Percentiles rank a stretch among this genome's conserved stretches.
Evolutionary conservation across 2,329 filamentous ascomycete species (phyloP).

Genomic region (Calycina marina): DNA sequence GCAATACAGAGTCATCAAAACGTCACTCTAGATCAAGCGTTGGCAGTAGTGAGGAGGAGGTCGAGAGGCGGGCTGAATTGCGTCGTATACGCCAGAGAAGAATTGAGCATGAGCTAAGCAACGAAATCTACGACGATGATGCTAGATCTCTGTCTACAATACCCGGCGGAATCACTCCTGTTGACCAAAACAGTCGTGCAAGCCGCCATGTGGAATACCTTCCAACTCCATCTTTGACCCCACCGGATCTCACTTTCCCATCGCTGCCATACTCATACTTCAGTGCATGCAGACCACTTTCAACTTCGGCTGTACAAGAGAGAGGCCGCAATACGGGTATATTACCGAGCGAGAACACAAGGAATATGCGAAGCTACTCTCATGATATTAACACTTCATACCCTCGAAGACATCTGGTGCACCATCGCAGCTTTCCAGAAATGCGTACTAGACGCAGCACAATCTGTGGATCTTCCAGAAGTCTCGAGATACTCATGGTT

Average conservation of each 20-base stretch:
- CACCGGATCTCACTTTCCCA: slow-evolving; percentile 4
- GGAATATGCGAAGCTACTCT: too few species aligned
- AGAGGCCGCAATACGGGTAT: too few species aligned
- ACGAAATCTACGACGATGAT: slow-evolving; percentile 27
- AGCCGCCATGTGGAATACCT: slow-evolving; percentile 3
- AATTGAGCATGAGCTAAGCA: slow-evolving; percentile 42
- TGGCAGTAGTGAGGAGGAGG: slow-evolving; percentile 32
- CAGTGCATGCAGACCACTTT: neutral
- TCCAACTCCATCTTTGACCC: slow-evolving; percentile 2
- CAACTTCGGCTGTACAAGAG: neutral
- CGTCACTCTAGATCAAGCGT: slow-evolving; percentile 28
- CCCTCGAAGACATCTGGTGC: too few species aligned
- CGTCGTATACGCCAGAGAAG: slow-evolving; percentile 38
- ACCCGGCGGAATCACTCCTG: slow-evolving; percentile 5
- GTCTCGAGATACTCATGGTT: too few species aligned
- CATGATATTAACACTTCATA: too few species aligned
- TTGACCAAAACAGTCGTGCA: neutral
- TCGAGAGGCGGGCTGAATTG: slow-evolving; percentile 40
- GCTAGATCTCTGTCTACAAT: slow-evolving; percentile 17
- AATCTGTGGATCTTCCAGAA: too few species aligned
- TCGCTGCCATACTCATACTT: slow-evolving; percentile 1
- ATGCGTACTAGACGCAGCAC: too few species aligned
- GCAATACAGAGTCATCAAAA: slow-evolving; percentile 17
- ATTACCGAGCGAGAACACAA: too few species aligned
- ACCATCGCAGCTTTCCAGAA: too few species aligned